These are phyloP conservation scores for Akebia trifoliata DNA, from an alignment of 164 flowering plant species.

Conservation along the genomic window DNA sequence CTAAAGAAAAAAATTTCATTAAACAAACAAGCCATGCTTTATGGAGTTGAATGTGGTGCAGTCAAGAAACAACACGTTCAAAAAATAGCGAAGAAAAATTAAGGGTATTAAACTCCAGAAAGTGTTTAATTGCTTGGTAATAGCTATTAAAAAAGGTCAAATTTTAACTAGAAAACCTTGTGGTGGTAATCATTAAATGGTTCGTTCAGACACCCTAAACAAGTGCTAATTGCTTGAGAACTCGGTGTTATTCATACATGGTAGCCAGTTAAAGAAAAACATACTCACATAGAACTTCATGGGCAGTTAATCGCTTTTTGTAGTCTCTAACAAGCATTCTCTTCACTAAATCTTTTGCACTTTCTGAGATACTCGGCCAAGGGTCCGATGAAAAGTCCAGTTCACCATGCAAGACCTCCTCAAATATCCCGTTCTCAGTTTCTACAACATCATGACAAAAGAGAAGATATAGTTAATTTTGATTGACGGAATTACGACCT, in stretches of 20 bases:
- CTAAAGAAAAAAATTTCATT: no score
- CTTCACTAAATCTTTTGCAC: slow-evolving; percentile 26
- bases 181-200: no score
- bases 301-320: slow-evolving; percentile 17
- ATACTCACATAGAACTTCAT: slow-evolving; percentile 19
- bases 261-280: background rate
- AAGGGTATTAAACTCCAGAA: no score
- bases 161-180: no score
- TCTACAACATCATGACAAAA: slow-evolving; percentile 4
- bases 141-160: no score
- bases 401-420: slow-evolving; percentile 16
- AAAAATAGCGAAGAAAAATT: no score
- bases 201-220: background rate
- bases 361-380: slow-evolving; percentile 22
- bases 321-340: slow-evolving; percentile 25
- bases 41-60: no score
- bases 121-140: no score
- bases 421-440: slow-evolving; percentile 23
- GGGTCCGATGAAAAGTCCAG: slow-evolving; percentile 22
- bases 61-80: no score
- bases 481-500: background rate
- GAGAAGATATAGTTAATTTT: background rate
- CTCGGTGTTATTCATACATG: background rate
- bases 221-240: no score
- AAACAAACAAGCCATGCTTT: no score